These are phyloP conservation scores for Aegilops umbellulata DNA, from an alignment of 176 grass and related monocot genomes.

Conservation along the genomic window DNA sequence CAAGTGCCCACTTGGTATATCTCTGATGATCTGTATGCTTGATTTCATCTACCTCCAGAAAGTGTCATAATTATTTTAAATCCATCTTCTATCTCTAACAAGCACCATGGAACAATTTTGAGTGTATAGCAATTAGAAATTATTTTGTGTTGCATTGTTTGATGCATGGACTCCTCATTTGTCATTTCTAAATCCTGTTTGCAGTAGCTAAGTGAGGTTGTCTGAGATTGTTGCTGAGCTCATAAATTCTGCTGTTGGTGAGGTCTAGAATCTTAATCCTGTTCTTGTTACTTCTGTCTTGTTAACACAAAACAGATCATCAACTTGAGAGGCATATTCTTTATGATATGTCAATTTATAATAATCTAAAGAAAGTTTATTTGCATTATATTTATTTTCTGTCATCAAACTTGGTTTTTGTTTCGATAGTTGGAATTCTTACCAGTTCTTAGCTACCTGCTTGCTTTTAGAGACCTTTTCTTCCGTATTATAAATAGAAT, in stretches of 20 bases:
- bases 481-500: conserved; percentile 18
- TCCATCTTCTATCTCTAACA: background rate
- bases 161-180: background rate
- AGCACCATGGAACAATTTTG: background rate
- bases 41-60: background rate
- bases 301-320: background rate
- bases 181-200: background rate
- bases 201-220: background rate
- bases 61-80: background rate
- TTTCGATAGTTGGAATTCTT: conserved; percentile 10
- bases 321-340: background rate
- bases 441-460: background rate
- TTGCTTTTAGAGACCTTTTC: conserved; percentile 4
- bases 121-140: background rate
- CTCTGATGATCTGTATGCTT: background rate
- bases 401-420: background rate
- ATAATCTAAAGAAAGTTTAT: background rate
- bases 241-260: background rate
- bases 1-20: background rate
- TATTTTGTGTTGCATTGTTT: background rate
- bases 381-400: background rate
- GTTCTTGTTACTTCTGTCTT: background rate
- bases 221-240: background rate
- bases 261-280: background rate
- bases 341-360: background rate